Evolutionary conservation across 805 yeast genomes (phyloP).

Genomic region (Candida qinlingensis): DNA sequence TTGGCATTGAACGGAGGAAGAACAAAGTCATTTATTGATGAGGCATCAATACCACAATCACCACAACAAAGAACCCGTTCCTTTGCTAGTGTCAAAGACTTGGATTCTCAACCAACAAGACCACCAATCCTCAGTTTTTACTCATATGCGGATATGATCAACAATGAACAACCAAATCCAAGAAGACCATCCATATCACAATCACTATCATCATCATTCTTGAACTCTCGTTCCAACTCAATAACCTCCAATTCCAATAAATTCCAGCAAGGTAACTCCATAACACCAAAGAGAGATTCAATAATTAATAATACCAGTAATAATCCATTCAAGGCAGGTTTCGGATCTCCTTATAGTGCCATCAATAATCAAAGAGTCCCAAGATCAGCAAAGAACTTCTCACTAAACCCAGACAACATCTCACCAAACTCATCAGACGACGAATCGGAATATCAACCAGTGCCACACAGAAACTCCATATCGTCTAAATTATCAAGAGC

Average conservation of each 20-base stretch:
- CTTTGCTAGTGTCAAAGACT: conserved; percentile 19
- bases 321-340: conserved; percentile 13
- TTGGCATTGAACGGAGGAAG: conserved; percentile 25
- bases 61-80: conserved; percentile 21
- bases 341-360: conserved; percentile 30
- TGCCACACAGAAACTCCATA: conserved; percentile 14
- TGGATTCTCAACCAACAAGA: conserved; percentile 18
- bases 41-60: conserved; percentile 13
- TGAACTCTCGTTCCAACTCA: conserved; percentile 20
- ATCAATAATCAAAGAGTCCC: conserved; percentile 16
- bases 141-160: conserved; percentile 76
- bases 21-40: conserved; percentile 25
- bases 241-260: conserved; percentile 10
- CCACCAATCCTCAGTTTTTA: conserved; percentile 42
- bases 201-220: conserved; percentile 31
- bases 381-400: conserved; percentile 15
- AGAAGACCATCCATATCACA: conserved; percentile 57
- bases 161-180: conserved; percentile 47
- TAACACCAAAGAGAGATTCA: conserved; percentile 22
- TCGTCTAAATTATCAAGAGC: conserved; percentile 6
- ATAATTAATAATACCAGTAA: not conserved
- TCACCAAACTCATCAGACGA: conserved; percentile 26
- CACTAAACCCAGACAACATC: conserved; percentile 16
- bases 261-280: conserved; percentile 14
- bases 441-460: conserved; percentile 19